Base-by-base conservation (phyloP, 2,329 filamentous ascomycete genomes). In the Xylaria sp. region DNA sequence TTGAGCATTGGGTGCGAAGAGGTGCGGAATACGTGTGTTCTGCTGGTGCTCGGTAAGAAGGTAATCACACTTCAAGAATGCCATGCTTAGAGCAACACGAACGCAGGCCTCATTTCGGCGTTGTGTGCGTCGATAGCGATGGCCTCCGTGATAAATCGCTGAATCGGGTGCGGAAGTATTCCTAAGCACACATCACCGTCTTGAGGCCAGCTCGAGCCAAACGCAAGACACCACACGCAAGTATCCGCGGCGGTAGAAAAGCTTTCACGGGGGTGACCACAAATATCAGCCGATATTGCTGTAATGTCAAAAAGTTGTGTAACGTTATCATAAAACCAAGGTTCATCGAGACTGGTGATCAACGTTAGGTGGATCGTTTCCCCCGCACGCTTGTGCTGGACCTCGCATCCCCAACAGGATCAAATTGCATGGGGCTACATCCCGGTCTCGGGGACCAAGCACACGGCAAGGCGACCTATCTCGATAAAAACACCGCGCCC, bases 301-400 rank as follows among this genome's bases (percentile, higher is more conserved):
- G 40, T 19, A 29, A 37, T 25, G 31, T 7, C 27, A 23, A 33
- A 23, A 54, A 38, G 33, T 19, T 46, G 55, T 62, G 55, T 59
- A 62, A 58, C 54, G 44, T 59, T 46, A 54, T 44, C 11, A 44
- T 23, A n/a, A n/a, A n/a, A n/a, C 3, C 10, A 44, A n/a, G 43
- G 27, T 49, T 44, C 2, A 23, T 38, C 40, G 44, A 54, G 38
- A 55, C 33, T 51, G 37, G 21, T 44, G 23, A 29, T 48, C 3
- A 27, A 52, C 43, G n/a, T 52, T 29, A 17, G 11, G 60, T 51
- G 60, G 51, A 47, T 54, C 40, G 13, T 47, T 11, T 56, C 51
- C 53, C 49, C 56, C 56, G 40, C 60, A 53, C n/a, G 11, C 7
- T 17, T 46, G 21, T 25, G 10, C 33, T 23, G 25, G 40, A 21